Evolutionary conservation across 345 rosid species (phyloP).

Genomic region (Salix purpurea): DNA sequence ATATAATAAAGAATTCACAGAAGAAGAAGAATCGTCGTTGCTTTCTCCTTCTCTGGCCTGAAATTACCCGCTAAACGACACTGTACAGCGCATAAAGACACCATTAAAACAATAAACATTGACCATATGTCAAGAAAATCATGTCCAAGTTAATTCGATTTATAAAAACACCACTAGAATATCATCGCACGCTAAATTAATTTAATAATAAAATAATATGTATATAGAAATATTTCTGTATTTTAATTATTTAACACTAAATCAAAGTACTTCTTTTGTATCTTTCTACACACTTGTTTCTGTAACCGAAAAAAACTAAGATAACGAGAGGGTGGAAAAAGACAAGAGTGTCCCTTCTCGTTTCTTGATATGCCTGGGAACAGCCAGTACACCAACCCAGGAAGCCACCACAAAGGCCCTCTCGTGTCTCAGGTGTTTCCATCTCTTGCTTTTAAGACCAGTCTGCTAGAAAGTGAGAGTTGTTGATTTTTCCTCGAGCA

Average conservation of each 20-base stretch:
- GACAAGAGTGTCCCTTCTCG: conserved; percentile 15
- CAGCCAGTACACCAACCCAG: conserved; percentile 14
- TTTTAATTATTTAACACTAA: too few species aligned
- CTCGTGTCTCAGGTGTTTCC: background rate
- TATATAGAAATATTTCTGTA: too few species aligned
- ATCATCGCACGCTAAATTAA: too few species aligned
- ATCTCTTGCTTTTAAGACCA: conserved; percentile 18
- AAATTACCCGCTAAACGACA: conserved; percentile 6
- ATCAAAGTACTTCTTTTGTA: too few species aligned
- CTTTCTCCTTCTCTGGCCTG: conserved; percentile 12
- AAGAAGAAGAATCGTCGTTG: background rate
- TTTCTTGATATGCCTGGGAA: background rate
- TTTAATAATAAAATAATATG: too few species aligned
- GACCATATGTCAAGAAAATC: background rate
- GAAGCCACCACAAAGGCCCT: conserved; percentile 15
- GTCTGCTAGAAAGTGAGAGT: conserved; percentile 13
- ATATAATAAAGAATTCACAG: background rate
- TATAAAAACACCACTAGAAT: too few species aligned
- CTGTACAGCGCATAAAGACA: conserved; percentile 2
- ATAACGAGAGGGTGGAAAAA: background rate
- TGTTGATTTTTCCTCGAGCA: conserved; percentile 15
- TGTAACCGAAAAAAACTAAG: too few species aligned
- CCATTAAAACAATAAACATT: background rate
- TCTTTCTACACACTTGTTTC: too few species aligned
- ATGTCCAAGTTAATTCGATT: too few species aligned